These are phyloP conservation scores for Colletotrichum salicis DNA, from an alignment of 2,329 filamentous ascomycete species.

Conservation along the genomic window DNA sequence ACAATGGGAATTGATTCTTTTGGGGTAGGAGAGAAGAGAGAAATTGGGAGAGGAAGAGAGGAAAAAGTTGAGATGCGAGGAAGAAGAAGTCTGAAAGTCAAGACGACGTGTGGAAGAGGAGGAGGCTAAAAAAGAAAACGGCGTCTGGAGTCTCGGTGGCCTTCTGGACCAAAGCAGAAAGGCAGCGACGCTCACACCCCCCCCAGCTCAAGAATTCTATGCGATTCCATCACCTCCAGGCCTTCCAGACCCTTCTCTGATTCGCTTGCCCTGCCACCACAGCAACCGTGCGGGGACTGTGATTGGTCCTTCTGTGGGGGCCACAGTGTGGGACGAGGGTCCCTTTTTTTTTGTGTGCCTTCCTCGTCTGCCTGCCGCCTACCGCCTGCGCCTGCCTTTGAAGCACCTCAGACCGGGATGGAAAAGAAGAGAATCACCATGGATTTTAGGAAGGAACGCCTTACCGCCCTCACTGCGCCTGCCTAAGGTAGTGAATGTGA, in stretches of 20 bases:
- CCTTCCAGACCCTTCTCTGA: conserved; percentile 39
- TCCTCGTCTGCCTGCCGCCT: not conserved
- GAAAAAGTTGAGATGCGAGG: conserved; percentile 26
- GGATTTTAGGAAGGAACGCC: conserved; percentile 1
- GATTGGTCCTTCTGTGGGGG: conserved; percentile 34
- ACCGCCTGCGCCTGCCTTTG: not conserved
- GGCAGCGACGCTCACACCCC: conserved; percentile 37
- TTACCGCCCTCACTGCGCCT: not conserved
- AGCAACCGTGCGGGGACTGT: conserved; percentile 36
- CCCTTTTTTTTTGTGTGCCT: conserved; percentile 12
- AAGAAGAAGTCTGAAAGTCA: conserved; percentile 33
- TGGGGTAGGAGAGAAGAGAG: conserved; percentile 37
- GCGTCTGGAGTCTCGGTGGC: conserved; percentile 18
- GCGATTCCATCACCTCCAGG: conserved; percentile 53
- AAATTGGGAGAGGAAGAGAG: conserved; percentile 1
- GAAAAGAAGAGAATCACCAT: conserved; percentile 32
- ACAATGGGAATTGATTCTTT: conserved; percentile 34
- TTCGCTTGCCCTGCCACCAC: conserved; percentile 39
- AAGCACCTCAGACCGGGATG: not conserved
- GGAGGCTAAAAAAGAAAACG: conserved; percentile 51
- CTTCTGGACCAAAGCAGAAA: conserved; percentile 10
- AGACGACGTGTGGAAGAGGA: conserved; percentile 35
- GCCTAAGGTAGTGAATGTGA: not conserved
- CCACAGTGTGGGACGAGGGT: conserved; percentile 11
- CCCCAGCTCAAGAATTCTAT: conserved; percentile 54